Conservation (phyloP, 805 yeast species). For the Saturnispora besseyi region DNA sequence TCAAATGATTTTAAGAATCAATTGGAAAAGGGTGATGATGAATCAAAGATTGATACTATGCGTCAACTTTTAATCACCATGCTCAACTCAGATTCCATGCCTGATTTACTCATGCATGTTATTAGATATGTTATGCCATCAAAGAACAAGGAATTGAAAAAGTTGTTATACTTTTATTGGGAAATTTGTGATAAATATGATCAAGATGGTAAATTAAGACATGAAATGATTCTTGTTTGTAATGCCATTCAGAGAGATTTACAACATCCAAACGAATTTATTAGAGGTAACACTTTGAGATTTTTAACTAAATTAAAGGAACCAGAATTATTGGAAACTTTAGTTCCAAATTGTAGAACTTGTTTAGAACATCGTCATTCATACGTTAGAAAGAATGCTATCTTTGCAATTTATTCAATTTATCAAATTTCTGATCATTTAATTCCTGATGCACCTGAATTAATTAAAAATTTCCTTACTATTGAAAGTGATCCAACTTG, state of each 20-base stretch:
- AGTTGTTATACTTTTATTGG: constrained; percentile 91
- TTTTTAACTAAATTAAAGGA: constrained; percentile 86
- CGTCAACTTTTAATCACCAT: constrained; percentile 74
- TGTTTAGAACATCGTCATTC: constrained; percentile 96
- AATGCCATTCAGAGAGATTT: constrained; percentile 95
- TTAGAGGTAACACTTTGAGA: constrained; percentile 91
- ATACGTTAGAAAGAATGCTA: constrained; percentile 95
- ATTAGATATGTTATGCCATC: constrained; percentile 98
- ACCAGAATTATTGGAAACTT: constrained; percentile 88
- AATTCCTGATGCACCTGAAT: constrained; percentile 91
- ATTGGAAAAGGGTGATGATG: constrained; percentile 86
- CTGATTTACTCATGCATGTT: constrained; percentile 90
- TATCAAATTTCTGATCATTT: constrained; percentile 76
- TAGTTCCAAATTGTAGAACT: constrained; percentile 84
- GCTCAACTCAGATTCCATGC: constrained; percentile 88
- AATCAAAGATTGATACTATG: constrained; percentile 83
- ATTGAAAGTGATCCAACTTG: constrained; percentile 90
- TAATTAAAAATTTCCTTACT: constrained; percentile 60
- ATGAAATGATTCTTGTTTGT: constrained; percentile 97
- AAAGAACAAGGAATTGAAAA: constrained; percentile 80
- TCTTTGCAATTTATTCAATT: constrained; percentile 79
- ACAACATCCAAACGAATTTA: constrained; percentile 96
- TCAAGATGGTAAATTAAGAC: constrained; percentile 82
- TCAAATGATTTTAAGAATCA: constrained; percentile 64
- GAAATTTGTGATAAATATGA: constrained; percentile 93